phyloP scores from a whole-genome alignment of 345 rosid species.

The Theobroma cacao region DNA sequence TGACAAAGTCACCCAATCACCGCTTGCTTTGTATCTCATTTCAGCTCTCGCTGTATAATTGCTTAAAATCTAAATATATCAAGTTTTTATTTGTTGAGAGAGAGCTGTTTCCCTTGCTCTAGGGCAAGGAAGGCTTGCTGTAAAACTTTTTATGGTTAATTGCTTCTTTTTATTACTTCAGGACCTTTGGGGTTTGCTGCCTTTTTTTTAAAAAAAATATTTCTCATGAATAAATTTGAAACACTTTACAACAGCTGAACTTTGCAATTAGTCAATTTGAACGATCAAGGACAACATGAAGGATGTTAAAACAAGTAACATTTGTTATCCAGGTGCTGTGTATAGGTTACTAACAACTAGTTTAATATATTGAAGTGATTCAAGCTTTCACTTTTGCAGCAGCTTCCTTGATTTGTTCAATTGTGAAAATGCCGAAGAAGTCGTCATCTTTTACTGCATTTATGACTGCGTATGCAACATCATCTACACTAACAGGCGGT shows the following conservation, averaged over 20 bases:
- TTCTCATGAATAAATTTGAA: not conserved
- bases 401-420: constrained; percentile 93
- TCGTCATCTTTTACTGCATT: constrained; percentile 73
- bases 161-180: too few species aligned
- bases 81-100: too few species aligned
- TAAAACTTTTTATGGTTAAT: too few species aligned
- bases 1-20: too few species aligned
- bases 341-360: not conserved
- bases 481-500: constrained; percentile 79
- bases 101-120: too few species aligned
- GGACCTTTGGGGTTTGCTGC: too few species aligned
- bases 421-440: constrained; percentile 79
- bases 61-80: too few species aligned
- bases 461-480: constrained; percentile 68
- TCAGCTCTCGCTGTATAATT: too few species aligned
- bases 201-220: too few species aligned
- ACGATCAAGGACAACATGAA: not conserved
- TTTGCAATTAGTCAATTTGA: not conserved
- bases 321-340: too few species aligned
- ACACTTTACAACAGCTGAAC: not conserved
- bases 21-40: too few species aligned
- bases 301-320: not conserved
- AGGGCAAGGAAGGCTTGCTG: not conserved
- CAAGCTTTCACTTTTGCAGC: constrained; percentile 62
- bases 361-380: not conserved